Conservation (phyloP, 148 eudicot species). For the Chenopodium berlandieri region DNA sequence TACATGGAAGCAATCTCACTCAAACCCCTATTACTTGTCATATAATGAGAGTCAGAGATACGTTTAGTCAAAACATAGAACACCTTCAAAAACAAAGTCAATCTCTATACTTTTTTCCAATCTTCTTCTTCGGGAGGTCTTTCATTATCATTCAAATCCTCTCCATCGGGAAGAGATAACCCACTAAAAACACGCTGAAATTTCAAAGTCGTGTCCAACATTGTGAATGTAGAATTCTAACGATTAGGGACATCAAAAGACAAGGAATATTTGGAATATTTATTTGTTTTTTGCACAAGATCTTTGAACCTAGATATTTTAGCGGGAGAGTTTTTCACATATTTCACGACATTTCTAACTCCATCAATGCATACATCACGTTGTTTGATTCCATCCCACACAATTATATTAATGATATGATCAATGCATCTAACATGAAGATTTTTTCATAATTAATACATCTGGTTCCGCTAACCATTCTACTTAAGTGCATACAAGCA, state of each 20-base stretch:
- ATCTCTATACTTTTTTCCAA: background rate
- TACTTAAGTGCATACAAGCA: background rate
- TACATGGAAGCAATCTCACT: background rate
- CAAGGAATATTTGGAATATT: background rate
- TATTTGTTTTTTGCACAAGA: background rate
- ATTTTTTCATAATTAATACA: background rate
- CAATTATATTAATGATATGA: background rate
- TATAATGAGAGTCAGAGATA: background rate
- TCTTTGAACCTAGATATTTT: background rate
- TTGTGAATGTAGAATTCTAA: background rate
- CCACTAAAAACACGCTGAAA: background rate
- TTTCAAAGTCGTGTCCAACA: background rate
- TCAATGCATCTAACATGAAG: background rate
- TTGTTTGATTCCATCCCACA: background rate
- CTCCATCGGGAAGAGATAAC: no score
- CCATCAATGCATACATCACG: background rate
- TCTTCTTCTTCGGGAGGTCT: background rate
- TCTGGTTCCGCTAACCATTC: background rate
- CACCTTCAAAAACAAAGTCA: background rate
- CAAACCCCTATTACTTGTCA: background rate
- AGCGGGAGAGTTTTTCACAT: background rate
- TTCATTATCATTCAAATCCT: background rate
- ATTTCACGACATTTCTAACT: background rate
- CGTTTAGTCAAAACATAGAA: background rate
- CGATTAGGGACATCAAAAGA: conserved; percentile 4